Base-by-base conservation (phyloP, 192 early-diverging fungal genomes). In the Backusella sp. region DNA sequence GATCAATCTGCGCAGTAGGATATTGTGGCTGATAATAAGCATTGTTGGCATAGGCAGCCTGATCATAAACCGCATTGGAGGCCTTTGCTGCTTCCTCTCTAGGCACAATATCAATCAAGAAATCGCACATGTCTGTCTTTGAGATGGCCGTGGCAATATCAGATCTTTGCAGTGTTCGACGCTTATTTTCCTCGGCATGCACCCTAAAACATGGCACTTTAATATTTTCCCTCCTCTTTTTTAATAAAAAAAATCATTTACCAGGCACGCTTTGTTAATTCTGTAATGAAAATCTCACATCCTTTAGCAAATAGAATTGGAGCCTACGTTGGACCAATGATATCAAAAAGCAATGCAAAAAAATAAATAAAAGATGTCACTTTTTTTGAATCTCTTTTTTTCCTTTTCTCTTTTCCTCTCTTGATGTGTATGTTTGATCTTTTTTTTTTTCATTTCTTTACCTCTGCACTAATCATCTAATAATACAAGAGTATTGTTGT, bases 101-200 rank as follows among this genome's bases (percentile, higher is more conserved):
- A 0, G 97, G 97, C 9, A 99, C 96, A 82, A 99, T 95, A 66
- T 99, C 97, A 76, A 99, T 97, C 76, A 99, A 82, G 81, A 99
- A 99, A 76, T 99, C 97, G 87, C 95, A 99, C 92, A 94, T 93
- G 79, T 99, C 97, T 39, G 91, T 90, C 76, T 95, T 94, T 73
- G 90, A 88, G 21, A 97, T 91, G 0, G 96, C 97, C 41, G 90
- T 90, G 21, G 94, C 94, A 32, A 97, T 93, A 76, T 99, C 97
- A 46, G 91, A 92, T 62, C 95, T 83, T 85, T 98, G 97, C 52
- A 99, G 82, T 7, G 97, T 99, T 44, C 97, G 90, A 34, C 97
- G 88, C 83, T 99, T 99, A 81, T 95, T 96, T 79, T 98, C 96
- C 84, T 99, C 97, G 4, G 97, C 95, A 62, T 96, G 92, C 59